Evolutionary conservation across 2,329 filamentous ascomycete species (phyloP).

Genomic region (Gremmenia infestans): DNA sequence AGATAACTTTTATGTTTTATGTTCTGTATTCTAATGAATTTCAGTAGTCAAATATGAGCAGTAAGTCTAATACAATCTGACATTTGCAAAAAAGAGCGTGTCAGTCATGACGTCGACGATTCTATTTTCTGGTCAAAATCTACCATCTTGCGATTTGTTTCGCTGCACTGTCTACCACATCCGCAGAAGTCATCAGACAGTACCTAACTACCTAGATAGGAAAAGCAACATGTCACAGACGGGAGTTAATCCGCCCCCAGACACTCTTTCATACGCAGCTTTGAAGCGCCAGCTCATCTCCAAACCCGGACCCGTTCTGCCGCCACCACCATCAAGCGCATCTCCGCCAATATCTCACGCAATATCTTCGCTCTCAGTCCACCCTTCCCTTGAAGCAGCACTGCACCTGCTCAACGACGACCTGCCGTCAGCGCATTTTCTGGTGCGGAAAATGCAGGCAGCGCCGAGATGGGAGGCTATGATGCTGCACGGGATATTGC

Average conservation of each 20-base stretch:
- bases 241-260: neutral
- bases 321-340: constrained; percentile 19
- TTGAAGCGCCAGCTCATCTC: neutral
- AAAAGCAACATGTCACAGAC: too few relatives aligned
- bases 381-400: constrained; percentile 45
- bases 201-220: too few relatives aligned
- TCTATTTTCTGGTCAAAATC: too few relatives aligned
- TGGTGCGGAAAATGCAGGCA: constrained; percentile 47
- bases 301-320: constrained; percentile 22
- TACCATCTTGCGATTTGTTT: too few relatives aligned
- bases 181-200: too few relatives aligned
- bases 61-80: too few relatives aligned
- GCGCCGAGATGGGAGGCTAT: constrained; percentile 45
- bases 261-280: neutral
- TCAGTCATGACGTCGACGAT: too few relatives aligned
- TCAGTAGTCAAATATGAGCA: too few relatives aligned
- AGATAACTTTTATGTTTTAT: too few relatives aligned
- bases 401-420: constrained; percentile 49
- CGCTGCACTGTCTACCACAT: too few relatives aligned
- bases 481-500: constrained; percentile 46
- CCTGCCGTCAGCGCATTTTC: constrained; percentile 45
- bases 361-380: constrained; percentile 34
- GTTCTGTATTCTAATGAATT: too few relatives aligned
- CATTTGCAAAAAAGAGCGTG: too few relatives aligned
- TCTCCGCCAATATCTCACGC: neutral